phyloP scores from a whole-genome alignment of 192 early-diverging fungal species.

The Linnemannia exigua region DNA sequence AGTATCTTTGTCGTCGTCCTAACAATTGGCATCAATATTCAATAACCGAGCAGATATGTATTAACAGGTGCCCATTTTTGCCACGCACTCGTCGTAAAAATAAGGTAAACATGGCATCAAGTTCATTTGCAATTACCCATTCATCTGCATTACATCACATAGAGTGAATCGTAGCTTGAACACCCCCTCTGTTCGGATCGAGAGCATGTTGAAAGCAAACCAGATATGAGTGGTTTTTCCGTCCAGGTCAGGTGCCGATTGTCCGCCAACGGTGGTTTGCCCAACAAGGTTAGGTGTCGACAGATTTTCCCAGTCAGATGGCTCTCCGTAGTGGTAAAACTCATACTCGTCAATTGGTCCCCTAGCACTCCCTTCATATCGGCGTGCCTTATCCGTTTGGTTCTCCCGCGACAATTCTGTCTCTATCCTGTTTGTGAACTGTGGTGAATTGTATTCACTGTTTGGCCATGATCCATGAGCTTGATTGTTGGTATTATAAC shows the following conservation, averaged over 20 bases:
- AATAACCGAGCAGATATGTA: background rate
- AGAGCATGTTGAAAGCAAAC: conserved; percentile 81
- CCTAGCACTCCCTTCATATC: background rate
- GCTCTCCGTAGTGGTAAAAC: conserved; percentile 5
- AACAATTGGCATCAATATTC: background rate
- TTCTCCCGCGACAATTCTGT: background rate
- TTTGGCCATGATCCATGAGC: background rate
- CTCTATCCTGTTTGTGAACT: background rate
- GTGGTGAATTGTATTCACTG: background rate
- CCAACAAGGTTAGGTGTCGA: conserved; percentile 40
- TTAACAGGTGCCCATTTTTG: background rate
- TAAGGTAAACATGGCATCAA: background rate
- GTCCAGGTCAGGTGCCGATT: conserved; percentile 65
- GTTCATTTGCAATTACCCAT: conserved; percentile 4
- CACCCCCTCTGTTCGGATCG: conserved; percentile 76
- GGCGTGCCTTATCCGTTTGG: background rate
- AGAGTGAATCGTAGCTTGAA: conserved; percentile 77
- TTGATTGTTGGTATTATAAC: background rate
- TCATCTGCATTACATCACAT: conserved; percentile 70
- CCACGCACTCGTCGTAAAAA: background rate
- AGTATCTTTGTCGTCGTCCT: conserved; percentile 34
- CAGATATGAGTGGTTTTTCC: conserved; percentile 69
- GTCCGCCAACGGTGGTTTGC: conserved; percentile 39
- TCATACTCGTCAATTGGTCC: conserved; percentile 4
- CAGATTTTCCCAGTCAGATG: conserved; percentile 14